phyloP scores from a whole-genome alignment of 306 rosid genomes.

The Acacia confusa region DNA sequence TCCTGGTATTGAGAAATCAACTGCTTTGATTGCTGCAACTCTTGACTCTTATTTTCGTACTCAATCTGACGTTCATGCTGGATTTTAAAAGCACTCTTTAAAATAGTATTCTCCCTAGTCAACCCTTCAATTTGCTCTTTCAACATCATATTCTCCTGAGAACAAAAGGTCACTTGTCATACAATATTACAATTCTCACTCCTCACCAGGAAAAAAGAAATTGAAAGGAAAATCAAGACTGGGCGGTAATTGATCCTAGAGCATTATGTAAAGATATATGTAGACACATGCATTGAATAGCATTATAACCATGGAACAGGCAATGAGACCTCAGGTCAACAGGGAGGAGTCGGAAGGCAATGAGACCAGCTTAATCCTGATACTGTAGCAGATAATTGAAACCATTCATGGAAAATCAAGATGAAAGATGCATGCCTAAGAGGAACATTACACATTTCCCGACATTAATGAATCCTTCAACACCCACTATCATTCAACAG shows the following conservation, averaged over 20 bases:
- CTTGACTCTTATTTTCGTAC: slow-evolving; percentile 60
- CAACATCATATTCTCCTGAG: slow-evolving; percentile 78
- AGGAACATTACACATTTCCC: not conserved
- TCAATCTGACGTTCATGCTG: slow-evolving; percentile 83
- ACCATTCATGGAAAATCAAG: not conserved
- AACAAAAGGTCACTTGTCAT: slow-evolving; percentile 17
- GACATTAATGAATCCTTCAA: slow-evolving; percentile 19
- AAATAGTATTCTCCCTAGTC: slow-evolving; percentile 68
- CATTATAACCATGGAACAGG: not conserved
- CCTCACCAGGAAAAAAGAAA: not conserved
- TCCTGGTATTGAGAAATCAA: slow-evolving; percentile 82
- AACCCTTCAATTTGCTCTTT: slow-evolving; percentile 77
- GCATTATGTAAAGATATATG: not conserved
- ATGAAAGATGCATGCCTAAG: slow-evolving; percentile 9
- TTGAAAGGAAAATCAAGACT: not conserved
- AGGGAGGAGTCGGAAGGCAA: not conserved
- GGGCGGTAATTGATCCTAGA: not conserved
- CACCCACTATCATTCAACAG: slow-evolving; percentile 14
- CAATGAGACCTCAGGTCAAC: not conserved
- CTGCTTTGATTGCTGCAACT: slow-evolving; percentile 79
- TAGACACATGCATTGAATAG: not conserved
- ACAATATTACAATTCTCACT: not conserved
- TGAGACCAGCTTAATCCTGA: not conserved
- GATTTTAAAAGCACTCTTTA: slow-evolving; percentile 80
- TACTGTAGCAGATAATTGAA: not conserved